These are phyloP conservation scores for Psilocybe azurescens DNA, from an alignment of 768 basidiomycete species.

Conservation along the genomic window DNA sequence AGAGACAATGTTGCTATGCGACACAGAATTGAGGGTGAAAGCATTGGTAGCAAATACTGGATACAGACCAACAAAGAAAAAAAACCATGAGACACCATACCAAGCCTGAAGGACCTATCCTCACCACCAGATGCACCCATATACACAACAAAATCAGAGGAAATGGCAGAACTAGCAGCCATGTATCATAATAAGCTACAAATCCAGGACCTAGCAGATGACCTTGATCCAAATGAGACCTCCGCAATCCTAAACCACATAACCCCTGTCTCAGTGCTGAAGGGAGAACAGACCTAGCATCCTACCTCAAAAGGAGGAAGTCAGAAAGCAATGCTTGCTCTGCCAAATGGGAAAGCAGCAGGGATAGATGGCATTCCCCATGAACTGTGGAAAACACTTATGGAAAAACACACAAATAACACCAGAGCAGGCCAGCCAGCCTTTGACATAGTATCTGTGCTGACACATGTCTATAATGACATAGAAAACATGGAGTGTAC, in stretches of 20 bases:
- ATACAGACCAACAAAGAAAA: constrained; percentile 5
- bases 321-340: constrained; percentile 13
- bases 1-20: not conserved
- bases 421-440: not conserved
- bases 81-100: constrained; percentile 12
- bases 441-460: constrained; percentile 18
- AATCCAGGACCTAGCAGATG: not conserved
- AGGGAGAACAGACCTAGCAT: constrained; percentile 4
- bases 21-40: not conserved
- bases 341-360: constrained; percentile 24
- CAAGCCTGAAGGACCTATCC: not conserved
- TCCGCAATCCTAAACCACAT: not conserved
- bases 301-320: constrained; percentile 16
- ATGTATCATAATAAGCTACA: constrained; percentile 35
- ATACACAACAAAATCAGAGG: not conserved
- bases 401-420: constrained; percentile 1
- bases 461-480: constrained; percentile 20
- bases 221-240: not conserved
- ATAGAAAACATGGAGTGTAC: not conserved
- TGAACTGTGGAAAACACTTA: constrained; percentile 32
- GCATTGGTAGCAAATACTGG: not conserved
- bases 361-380: constrained; percentile 31
- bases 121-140: not conserved
- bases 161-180: constrained; percentile 37
- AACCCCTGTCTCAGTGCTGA: not conserved